Evolutionary conservation across 2,329 filamentous ascomycete species (phyloP).

Genomic region (Stachybotrys echinatus): DNA sequence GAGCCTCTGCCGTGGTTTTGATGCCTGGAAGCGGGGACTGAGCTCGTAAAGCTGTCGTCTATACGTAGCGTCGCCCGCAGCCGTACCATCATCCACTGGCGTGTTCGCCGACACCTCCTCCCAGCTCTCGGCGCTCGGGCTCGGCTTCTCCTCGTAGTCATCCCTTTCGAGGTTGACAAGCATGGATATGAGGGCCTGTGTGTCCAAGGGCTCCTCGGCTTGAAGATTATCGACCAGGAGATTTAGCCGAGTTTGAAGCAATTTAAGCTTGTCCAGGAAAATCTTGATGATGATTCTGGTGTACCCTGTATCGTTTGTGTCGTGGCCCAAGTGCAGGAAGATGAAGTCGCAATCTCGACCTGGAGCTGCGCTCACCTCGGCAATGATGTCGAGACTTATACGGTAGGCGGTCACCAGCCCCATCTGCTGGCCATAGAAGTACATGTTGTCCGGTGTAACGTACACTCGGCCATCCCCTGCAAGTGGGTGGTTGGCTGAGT

Average conservation of each 20-base stretch:
- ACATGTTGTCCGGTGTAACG: slow-evolving; percentile 80
- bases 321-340: slow-evolving; percentile 69
- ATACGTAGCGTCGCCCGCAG: slow-evolving; percentile 34
- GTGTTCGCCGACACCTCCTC: slow-evolving; percentile 66
- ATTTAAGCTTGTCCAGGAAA: slow-evolving; percentile 79
- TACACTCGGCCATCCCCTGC: slow-evolving; percentile 70
- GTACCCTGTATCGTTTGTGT: slow-evolving; percentile 56
- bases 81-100: slow-evolving; percentile 52
- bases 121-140: slow-evolving; percentile 83
- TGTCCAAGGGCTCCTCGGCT: slow-evolving; percentile 60
- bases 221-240: slow-evolving; percentile 77
- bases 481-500: slow-evolving; percentile 41
- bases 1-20: slow-evolving; percentile 27
- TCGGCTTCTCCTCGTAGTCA: slow-evolving; percentile 48
- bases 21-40: slow-evolving; percentile 27
- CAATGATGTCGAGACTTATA: slow-evolving; percentile 69
- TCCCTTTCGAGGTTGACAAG: slow-evolving; percentile 71
- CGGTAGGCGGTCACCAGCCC: slow-evolving; percentile 82
- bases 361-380: slow-evolving; percentile 83
- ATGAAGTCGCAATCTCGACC: slow-evolving; percentile 92
- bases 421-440: slow-evolving; percentile 94
- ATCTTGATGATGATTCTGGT: slow-evolving; percentile 83
- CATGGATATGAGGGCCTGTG: slow-evolving; percentile 65
- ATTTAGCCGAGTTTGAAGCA: slow-evolving; percentile 80
- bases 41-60: slow-evolving; percentile 23